These are phyloP conservation scores for Tulasnella calospora DNA, from an alignment of 768 basidiomycete species.

Conservation along the genomic window DNA sequence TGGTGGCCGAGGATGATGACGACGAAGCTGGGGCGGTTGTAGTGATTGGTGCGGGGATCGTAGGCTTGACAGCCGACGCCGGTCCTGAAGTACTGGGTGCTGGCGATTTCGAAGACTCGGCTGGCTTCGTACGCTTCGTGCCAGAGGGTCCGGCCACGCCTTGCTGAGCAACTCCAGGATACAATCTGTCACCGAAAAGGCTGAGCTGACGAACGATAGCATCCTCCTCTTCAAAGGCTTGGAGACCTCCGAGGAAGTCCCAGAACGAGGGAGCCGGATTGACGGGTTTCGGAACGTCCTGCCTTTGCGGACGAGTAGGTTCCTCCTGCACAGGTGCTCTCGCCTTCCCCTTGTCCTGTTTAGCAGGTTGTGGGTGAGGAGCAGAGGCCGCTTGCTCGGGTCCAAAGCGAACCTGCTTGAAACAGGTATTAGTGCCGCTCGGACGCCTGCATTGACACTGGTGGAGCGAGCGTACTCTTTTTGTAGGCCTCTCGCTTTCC, in stretches of 20 bases:
- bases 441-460: not conserved
- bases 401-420: not conserved
- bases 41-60: not conserved
- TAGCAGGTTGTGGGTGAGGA: not conserved
- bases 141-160: not conserved
- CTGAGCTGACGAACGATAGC: not conserved
- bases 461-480: not conserved
- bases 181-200: not conserved
- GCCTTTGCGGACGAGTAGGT: not conserved
- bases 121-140: not conserved
- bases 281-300: not conserved
- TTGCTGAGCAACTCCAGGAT: not conserved
- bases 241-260: not conserved
- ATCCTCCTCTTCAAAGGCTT: not conserved
- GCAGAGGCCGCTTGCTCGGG: not conserved
- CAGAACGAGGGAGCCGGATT: not conserved
- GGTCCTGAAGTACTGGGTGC: not conserved
- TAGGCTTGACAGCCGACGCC: not conserved
- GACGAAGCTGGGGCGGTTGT: not conserved
- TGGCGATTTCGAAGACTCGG: not conserved
- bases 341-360: not conserved
- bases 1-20: not conserved
- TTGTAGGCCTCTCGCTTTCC: not conserved
- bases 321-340: not conserved
- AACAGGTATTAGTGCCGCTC: not conserved